phyloP scores from a whole-genome alignment of 306 rosid species.

The Ammopiptanthus mongolicus region DNA sequence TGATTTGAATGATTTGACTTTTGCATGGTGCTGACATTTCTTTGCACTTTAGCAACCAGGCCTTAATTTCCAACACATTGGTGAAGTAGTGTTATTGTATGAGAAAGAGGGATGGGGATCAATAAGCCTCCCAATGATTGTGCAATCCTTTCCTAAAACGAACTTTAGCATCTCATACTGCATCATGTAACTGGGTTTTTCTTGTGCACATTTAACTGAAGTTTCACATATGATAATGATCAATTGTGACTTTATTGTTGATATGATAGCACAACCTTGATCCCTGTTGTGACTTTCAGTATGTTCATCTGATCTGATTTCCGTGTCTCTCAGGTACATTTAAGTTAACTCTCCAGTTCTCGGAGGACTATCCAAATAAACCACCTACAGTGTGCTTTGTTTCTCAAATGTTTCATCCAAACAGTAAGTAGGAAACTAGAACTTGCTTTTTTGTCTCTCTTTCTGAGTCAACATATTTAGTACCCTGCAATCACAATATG shows the following conservation, averaged over 20 bases:
- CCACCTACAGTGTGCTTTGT: conserved; percentile 97
- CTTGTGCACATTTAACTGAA: not conserved
- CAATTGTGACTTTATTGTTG: not conserved
- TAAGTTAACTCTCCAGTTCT: conserved; percentile 82
- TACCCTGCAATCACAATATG: not conserved
- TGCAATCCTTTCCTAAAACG: not conserved
- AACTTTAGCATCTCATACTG: not conserved
- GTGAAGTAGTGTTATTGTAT: not conserved
- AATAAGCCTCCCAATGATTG: not conserved
- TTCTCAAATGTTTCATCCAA: conserved; percentile 98
- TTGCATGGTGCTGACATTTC: not conserved
- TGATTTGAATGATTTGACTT: not conserved
- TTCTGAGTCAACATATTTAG: not conserved
- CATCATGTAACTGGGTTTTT: not conserved
- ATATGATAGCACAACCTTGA: not conserved
- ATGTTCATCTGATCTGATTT: not conserved
- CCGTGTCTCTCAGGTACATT: conserved; percentile 72
- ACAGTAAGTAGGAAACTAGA: conserved; percentile 57
- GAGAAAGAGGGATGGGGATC: not conserved
- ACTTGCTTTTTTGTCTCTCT: not conserved
- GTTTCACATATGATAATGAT: not conserved
- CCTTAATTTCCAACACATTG: not conserved
- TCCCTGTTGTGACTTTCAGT: not conserved
- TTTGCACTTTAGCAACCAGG: not conserved
- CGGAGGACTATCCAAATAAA: conserved; percentile 95